Base-by-base conservation (phyloP, 768 basidiomycete species). In the Mycena haematopus region DNA sequence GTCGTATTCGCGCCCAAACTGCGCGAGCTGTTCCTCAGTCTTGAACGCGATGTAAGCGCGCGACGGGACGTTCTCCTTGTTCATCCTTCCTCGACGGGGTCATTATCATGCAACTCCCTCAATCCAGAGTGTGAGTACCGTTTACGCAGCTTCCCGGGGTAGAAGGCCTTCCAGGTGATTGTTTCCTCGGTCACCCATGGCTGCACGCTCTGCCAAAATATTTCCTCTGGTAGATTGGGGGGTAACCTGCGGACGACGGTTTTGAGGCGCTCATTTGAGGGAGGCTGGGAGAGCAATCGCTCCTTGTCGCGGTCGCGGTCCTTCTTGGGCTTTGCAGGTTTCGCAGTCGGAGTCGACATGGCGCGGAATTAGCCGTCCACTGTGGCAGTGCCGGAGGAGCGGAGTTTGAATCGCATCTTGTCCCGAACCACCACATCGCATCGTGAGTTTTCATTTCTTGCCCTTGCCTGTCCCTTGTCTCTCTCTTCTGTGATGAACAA, bases 1-100 rank as follows among this genome's bases (percentile, higher is more conserved):
- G 69, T 98, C 93, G 68, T 93, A 99, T 35, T 84, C 94, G 27
- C 81, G 80, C 69, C 91, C 90, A 70, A 99, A 98, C 2, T 72
- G 73, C 3, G 90, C 83, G 17, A 98, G 77, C 13, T 80, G 78
- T 19, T 91, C 91, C 58, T 89, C 86, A 17, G 77, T 83, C 80
- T 86, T 90, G 83, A 99, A 97, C 1, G 89, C 87, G 65, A 97
- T 90, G 73, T 98, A 98, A 14, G 96, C 96, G 44, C 96, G 86
- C 22, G 96, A 95, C 19, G 88, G 82, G 9, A 93, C 77, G 58
- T 89, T 91, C 78, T 96, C 94, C 79, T 92, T 93, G 77, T 89
- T 89, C 73, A 88, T 70, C 67, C 94, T 94, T 56, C 17, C 25
- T 58, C 49, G 56, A 63, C 49, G 50, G 59, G 42, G 63, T 66